Base-by-base conservation (phyloP, 768 basidiomycete species). In the Pulveroboletus sp. region DNA sequence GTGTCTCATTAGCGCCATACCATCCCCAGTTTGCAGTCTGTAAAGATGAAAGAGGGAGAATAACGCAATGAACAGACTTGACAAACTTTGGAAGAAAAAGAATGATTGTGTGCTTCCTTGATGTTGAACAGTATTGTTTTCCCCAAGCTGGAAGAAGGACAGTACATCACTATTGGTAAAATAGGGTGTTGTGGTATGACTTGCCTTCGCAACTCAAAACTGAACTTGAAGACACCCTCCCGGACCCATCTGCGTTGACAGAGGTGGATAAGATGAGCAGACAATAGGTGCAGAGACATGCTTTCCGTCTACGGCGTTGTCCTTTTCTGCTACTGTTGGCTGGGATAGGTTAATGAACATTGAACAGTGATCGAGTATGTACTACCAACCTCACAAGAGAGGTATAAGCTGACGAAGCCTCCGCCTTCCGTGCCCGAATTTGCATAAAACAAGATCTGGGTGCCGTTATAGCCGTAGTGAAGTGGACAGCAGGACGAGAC, bases 21-120 rank as follows among this genome's bases (percentile, higher is more conserved):
- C 90, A 93, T 66, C 88, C 89, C 90, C 89, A 91, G 59, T 91
- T 92, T 27, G 86, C 85, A 11, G 89, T 85, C 84, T 87, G 50
- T 42, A 10, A 42, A 14, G 21, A 31, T 30, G 17, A 13, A 27
- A 62, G 45, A 69, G 57, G 36, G 17, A 42, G 11, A 45, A 26
- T 6, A 40, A 31, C 17, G 27, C 15, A 10, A 40, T 32, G 6
- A 27, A 28, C 7, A 30, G 14, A 39, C 13, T 14, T 5, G 28
- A 66, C 74, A 57, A 54, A 72, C 78, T 66, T 87, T 84, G 64
- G 77, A 81, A 10, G 86, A 86, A 54, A 93, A 92, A 0, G 84
- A 80, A 62, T 91, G 89, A 52, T 92, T 86, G 30, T 83, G 76
- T 0, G 89, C 89, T 65, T 92, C 89, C 63, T 91, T 93, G 36